Evolutionary conservation across 805 yeast genomes (phyloP).

Genomic region (Lipomyces chichibuensis): DNA sequence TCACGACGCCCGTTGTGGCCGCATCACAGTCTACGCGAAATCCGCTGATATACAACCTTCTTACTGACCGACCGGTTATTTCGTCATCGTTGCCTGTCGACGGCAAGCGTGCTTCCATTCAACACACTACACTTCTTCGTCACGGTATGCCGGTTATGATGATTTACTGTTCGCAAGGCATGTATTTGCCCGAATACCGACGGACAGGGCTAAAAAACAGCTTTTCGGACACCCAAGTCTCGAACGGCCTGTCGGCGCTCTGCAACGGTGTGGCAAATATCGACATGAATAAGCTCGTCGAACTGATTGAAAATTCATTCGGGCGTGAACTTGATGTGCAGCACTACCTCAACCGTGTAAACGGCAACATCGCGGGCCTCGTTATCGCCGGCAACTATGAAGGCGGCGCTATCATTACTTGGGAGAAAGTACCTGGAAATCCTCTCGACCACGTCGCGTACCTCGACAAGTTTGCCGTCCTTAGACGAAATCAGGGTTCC

Average conservation of each 20-base stretch:
- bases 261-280: conserved; percentile 44
- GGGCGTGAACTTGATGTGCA: conserved; percentile 65
- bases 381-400: conserved; percentile 93
- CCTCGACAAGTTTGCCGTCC: conserved; percentile 91
- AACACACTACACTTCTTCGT: conserved; percentile 68
- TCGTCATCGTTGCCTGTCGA: conserved; percentile 87
- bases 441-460: conserved; percentile 60
- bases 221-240: conserved; percentile 40
- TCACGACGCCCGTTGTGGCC: conserved; percentile 82
- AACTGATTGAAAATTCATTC: conserved; percentile 78
- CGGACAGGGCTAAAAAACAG: background rate
- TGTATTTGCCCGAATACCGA: conserved; percentile 46
- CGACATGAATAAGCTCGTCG: conserved; percentile 60
- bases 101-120: conserved; percentile 57
- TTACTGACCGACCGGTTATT: conserved; percentile 88
- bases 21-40: conserved; percentile 53
- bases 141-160: conserved; percentile 68
- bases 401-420: conserved; percentile 90
- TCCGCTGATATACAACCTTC: conserved; percentile 84
- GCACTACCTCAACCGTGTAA: conserved; percentile 68
- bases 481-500: conserved; percentile 80
- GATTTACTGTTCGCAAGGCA: conserved; percentile 43
- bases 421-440: conserved; percentile 56
- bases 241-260: conserved; percentile 24
- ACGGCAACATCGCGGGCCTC: conserved; percentile 68